Evolutionary conservation across 2,329 filamentous ascomycete species (phyloP).

Genomic region (Akanthomyces uredinophilus): DNA sequence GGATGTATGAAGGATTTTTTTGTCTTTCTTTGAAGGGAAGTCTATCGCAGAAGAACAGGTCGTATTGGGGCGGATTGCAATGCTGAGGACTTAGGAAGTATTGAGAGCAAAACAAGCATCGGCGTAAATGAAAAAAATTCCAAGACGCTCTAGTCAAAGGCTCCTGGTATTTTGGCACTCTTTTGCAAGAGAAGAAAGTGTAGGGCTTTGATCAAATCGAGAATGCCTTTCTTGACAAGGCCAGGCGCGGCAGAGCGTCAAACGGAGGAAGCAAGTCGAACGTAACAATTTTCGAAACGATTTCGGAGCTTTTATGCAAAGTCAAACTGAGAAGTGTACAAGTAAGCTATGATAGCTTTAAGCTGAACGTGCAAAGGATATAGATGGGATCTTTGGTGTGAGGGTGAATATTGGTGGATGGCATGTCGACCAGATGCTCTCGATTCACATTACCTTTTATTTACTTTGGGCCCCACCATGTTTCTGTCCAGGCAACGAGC

Average conservation of each 20-base stretch:
- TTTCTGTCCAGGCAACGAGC: conserved; percentile 33
- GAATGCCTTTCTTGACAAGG: conserved; percentile 36
- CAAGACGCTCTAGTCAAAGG: conserved; percentile 57
- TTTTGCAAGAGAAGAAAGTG: conserved; percentile 25
- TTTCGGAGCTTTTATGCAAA: conserved; percentile 22
- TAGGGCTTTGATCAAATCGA: conserved; percentile 43
- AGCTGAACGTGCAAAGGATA: conserved; percentile 16
- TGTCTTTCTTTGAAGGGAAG: neutral
- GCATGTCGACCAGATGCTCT: conserved; percentile 17
- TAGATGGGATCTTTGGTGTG: conserved; percentile 17
- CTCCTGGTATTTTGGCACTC: conserved; percentile 48
- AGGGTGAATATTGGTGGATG: conserved; percentile 23
- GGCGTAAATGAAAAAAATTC: conserved; percentile 44
- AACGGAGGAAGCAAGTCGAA: conserved; percentile 1
- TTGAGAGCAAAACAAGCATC: conserved; percentile 33
- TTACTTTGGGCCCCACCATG: conserved; percentile 37
- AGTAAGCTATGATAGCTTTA: conserved; percentile 22
- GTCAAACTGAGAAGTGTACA: conserved; percentile 22
- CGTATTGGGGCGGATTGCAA: neutral
- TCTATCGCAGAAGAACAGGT: neutral
- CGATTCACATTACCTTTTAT: conserved; percentile 36
- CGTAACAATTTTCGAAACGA: conserved; percentile 28
- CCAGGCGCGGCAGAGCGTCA: conserved; percentile 14
- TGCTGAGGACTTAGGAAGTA: conserved; percentile 33
- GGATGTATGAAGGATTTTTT: conserved; percentile 16